Percentiles rank a stretch among this genome's conserved stretches.
Conservation (phyloP, 306 rosid genomes). For the Canavalia gladiata region DNA sequence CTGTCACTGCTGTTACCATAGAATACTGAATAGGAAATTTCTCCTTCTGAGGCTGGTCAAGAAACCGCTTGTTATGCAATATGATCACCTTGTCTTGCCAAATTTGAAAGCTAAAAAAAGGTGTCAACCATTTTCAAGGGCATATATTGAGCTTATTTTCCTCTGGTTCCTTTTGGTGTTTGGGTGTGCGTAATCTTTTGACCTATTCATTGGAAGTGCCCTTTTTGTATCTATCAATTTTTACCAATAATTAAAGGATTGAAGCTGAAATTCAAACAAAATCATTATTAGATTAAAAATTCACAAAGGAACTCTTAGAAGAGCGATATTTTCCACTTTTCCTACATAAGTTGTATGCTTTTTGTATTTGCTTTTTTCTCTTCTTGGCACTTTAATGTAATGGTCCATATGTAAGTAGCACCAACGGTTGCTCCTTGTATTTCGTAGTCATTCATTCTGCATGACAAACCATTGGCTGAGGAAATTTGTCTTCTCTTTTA, state of each 20-base stretch:
- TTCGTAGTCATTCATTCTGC: neutral
- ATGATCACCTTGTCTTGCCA: neutral
- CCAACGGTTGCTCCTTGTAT: neutral
- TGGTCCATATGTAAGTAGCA: neutral
- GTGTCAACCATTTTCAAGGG: neutral
- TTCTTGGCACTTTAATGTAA: neutral
- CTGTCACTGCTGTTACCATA: conserved; percentile 5
- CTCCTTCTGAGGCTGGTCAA: conserved; percentile 1
- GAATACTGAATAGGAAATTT: neutral
- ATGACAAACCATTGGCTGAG: neutral
- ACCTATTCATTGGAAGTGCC: too few species aligned
- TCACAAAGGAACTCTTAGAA: neutral
- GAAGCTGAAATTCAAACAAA: conserved; percentile 3
- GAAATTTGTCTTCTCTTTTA: conserved; percentile 9
- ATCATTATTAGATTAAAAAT: neutral
- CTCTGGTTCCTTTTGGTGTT: neutral
- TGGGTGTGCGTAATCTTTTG: too few species aligned
- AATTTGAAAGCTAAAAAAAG: neutral
- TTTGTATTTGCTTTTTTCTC: neutral
- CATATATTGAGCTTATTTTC: conserved; percentile 7
- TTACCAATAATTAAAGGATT: neutral
- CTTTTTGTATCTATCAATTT: neutral
- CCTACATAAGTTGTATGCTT: neutral
- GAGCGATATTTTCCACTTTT: neutral
- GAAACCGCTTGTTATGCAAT: neutral